Evolutionary conservation across 2,329 filamentous ascomycete species (phyloP), one percentile per base, ranked within the genome.

Genomic region (Daldinia eschscholtzii): DNA sequence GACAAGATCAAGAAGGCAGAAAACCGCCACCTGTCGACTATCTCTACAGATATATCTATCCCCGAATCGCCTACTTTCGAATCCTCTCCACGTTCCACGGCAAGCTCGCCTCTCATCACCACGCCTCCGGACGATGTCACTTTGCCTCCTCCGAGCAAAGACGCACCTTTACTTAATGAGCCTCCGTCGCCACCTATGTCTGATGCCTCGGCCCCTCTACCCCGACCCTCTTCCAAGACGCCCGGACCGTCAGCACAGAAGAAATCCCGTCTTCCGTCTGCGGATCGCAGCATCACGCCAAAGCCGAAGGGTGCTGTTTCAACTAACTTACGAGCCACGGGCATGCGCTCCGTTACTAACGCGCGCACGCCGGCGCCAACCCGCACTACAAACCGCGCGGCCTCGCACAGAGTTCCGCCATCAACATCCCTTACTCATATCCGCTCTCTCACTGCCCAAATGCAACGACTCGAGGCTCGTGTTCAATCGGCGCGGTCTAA

Each of bases 121-220:
- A 98, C 94, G 0, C 94, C 95, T 33, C 93, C 93, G 13, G 91
- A 89, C 87, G 70, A 95, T 92, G 80, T 88, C 87, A 41, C 85
- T 87, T 33, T 84, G 33, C 74, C 71, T 18, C 65, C 85, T 10
- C 84, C 87, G 3, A 87, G 84, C 26, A 85, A 84, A 60, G 83
- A 86, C 30, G 84, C 88, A 35, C 90, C 90, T 53, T 89, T 91
- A 50, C 83, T 92, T 55, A 88, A 90, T 30, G 97, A 96, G 52
- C 95, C 96, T 41, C 96, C 96, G 10, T 98, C 96, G 20, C 96
- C 96, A 52, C 94, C 95, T 39, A 91, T 97, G 81, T 98, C 95
- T 1, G 96, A 98, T 76, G 89, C 91, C 18, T 94, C 94, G 12
- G 84, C 86, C 15, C 86, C 87, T 42, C 79, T 88, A 62, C 86